A percentile compares a stretch with the other conserved stretches of the same genome.
Evolutionary conservation across 2,329 filamentous ascomycete species (phyloP).

Genomic region (Alternaria brassicae): DNA sequence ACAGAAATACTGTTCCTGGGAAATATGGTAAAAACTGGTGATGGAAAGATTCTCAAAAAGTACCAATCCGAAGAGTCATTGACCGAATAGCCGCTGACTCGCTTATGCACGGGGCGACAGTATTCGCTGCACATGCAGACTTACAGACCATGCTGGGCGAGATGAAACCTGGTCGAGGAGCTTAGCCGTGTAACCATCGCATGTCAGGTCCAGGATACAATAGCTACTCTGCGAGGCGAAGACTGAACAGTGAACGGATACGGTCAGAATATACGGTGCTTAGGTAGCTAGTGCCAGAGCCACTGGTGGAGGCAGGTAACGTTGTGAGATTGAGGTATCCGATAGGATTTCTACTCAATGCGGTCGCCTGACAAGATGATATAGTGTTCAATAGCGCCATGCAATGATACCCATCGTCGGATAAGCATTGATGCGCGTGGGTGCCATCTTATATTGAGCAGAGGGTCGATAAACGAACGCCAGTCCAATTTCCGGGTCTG

Average conservation of each 20-base stretch:
- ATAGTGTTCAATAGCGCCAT: slow-evolving; percentile 29
- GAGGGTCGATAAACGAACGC: slow-evolving; percentile 4
- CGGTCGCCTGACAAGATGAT: slow-evolving; percentile 19
- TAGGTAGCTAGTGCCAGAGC: neutral
- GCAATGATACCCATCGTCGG: slow-evolving; percentile 29
- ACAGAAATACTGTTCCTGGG: neutral
- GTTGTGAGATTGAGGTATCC: neutral
- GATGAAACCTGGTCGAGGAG: slow-evolving; percentile 18
- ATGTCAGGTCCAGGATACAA: slow-evolving; percentile 10
- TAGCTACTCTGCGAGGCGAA: neutral
- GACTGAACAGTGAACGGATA: slow-evolving; percentile 1
- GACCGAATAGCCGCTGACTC: neutral
- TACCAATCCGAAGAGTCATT: neutral
- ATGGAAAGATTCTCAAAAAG: neutral
- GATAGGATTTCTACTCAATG: too few species aligned
- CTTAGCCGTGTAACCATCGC: slow-evolving; percentile 11
- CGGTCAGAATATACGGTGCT: neutral
- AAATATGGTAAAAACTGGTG: neutral
- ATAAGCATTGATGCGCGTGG: slow-evolving; percentile 1
- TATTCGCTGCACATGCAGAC: neutral
- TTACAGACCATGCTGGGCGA: neutral
- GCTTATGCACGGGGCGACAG: neutral
- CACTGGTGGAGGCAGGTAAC: neutral
- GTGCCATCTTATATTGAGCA: neutral
- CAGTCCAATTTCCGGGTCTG: neutral